Base-by-base conservation (phyloP, 345 rosid genomes). In the Boechera retrofracta region DNA sequence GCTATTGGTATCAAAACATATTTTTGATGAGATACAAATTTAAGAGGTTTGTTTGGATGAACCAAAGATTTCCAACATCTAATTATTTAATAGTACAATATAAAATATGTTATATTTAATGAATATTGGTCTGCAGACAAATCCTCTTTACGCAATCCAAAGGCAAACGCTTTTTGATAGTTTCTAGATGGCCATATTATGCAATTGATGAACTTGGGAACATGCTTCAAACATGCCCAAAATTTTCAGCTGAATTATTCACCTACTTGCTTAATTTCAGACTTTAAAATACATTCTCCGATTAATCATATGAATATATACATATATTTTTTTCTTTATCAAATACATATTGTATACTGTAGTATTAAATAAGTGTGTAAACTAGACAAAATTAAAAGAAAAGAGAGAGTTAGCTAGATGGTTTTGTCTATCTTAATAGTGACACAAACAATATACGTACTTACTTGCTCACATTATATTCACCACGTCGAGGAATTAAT, bases 151-250 rank as follows among this genome's bases (percentile, higher is more conserved):
- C 75, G 78, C 75, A 73, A 68, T 69, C 58, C 35, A 66, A 51
- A 66, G 8, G 32, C 69, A 18, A 11, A 31, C 21, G 15, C 44
- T 3, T 57, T 79, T 79, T 67, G 81, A 12, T 39, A 58, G 39
- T 72, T 72, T 72, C 68, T 64, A 78, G 48, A 77, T 72, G 58
- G 51, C 45, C 45, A 39, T 48, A 65, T 39, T 65, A 64, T 57
- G 55, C 38, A 7, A 4, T 38, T 24, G 64, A 59, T 73, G 49
- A 67, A 73, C 64, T 51, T 45, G 65, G 73, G 58, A 61, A 78
- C 81, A 78, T 66, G 78, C 64, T 73, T 78, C 77, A 67, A 60
- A 72, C 81, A 78, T 78, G 74, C 70, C 70, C 62, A 57, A 31
- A 29, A 5, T 0, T 13, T 47, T 24, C 35, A 65, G 73, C 81